Evolutionary conservation across 2,329 filamentous ascomycete species (phyloP), one percentile per base, ranked within the genome.

Genomic region (Botryotinia convoluta): DNA sequence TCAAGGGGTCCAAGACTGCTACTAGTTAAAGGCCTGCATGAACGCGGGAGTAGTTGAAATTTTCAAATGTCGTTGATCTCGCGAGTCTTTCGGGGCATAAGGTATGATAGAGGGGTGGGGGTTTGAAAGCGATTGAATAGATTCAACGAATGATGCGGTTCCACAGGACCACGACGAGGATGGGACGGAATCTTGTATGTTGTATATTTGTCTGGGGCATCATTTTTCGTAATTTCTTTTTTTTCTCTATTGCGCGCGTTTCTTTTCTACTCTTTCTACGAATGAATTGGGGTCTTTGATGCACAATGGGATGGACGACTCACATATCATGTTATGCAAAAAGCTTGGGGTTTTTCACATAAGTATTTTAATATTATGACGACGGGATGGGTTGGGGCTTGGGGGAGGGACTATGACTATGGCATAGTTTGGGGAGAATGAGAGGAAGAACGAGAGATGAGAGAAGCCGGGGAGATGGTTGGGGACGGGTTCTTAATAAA

Each of bases 1-100:
- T 54, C 29, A 73, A 70, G 18, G 29, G 18, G 18, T 75, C 75
- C 32, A 78, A 77, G 54, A 76, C 72, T 48, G 37, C 73, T 35
- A 73, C 54, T 39, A 51, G 9, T 60, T 32, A 54, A 2, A 18
- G 8, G 22, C 6, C n/a, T 67, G 51, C 14, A 29, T 57, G n/a
- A 29, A 42, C 67, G 54, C n/a, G 61, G 69, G 4, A n/a, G 22
- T 18, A 62, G 22, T 42, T 42, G 60, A 42, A 62, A n/a, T 8
- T 39, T 39, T 18, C 60, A 9, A n/a, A 62, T 9, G 60, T 20
- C 26, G 7, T 62, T 39, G 60, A 29, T 14, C 14, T 29, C 14
- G 51, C 14, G 35, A 39, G 26, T 26, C 26, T 62, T 42, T n/a
- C 26, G 14, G 60, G 60, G 26, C 6, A 62, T 6, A 35, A 42